Base-by-base conservation (phyloP, 2,329 filamentous ascomycete species). In the Ascochyta viciae-villosae region DNA sequence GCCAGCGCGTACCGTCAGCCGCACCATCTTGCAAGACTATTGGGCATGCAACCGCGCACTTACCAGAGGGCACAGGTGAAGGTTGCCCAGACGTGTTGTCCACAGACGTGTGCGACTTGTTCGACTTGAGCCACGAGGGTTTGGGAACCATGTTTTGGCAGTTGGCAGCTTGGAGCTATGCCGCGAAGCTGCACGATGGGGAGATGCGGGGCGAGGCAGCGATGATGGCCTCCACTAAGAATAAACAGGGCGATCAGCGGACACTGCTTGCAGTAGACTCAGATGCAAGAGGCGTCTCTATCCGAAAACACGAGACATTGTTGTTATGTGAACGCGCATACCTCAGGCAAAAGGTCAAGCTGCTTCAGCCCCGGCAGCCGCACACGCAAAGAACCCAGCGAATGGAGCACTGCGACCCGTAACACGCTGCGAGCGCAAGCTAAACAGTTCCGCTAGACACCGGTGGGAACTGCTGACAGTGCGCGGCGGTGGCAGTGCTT, bases 51-150 rank as follows among this genome's bases (percentile, higher is more conserved):
- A 55, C 60, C 48, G 61, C 59, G 55, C 62, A 68, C 65, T 72
- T 66, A 69, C 72, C 67, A 65, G 73, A 71, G 15, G 70, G 69
- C 40, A 72, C 67, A 37, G 74, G 71, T 50, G 71, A 73, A 24
- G 67, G 62, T 45, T 73, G 73, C 40, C 71, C 73, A 54, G 71
- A 68, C 41, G 68, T 63, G 38, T 57, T 69, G 61, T 74, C 74
- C 53, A 75, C 68, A 43, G 74, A 74, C 40, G 69, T 66, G 60
- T 76, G 73, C 66, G 74, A 74, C 55, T 67, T 67, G 41, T 75
- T 76, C 67, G 70, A 70, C 73, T 75, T 76, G 57, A 64, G 66
- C 73, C 68, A 75, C 40, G 71, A 68, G 50, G 73, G 68, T 65
- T 71, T 72, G 51, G 72, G 70, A 65, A 73, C 71, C 74, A 76